Base-by-base conservation (phyloP, 208 protist species). In the Wallacemonas collosoma region DNA sequence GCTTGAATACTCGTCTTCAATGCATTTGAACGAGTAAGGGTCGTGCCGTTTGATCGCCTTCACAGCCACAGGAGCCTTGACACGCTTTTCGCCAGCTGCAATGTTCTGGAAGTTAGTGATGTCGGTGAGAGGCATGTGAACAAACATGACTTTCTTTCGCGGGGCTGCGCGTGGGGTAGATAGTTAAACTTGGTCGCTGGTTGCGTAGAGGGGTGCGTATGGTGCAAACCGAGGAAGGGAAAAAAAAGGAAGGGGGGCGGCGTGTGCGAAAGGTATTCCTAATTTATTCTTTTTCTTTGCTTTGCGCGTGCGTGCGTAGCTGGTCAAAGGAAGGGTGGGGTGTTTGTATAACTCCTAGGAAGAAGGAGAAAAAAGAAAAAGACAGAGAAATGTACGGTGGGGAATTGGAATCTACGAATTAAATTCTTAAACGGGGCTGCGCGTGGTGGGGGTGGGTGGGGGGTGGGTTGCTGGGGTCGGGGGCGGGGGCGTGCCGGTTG, bases 21-120 rank as follows among this genome's bases (percentile, higher is more conserved):
- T 74, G 64, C 87, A 92, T 47, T 90, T 91, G 78, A 82, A 93
- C 12, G 73, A 48, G 67, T 95, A 95, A 4, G 90, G 90, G 70
- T 95, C 76, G 72, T 95, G 85, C 2, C 82, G 81, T 3, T 48
- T 47, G 26, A 86, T 41, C 3, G 56, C 64, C 14, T 75, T 77
- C 8, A 77, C 55, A 7, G 41, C 14, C 57, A 57, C 48, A 3
- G 41, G 56, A 14, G 8, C 43, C 38, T 68, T 72, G 44, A 15
- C 55, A n/a, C 51, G 53, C 56, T 55, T 69, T 61, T 41, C 62
- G 36, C 15, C 77, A 55, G 15, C 54, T 50, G 73, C 41, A 44
- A 60, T 7, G 14, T 64, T 67, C 73, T 87, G 83, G 39, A 88
- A 70, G 67, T 94, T 94, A 1, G 87, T 94, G 54, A 92, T 91